Conservation (phyloP, 306 rosid species). For the Lathyrus aphaca region DNA sequence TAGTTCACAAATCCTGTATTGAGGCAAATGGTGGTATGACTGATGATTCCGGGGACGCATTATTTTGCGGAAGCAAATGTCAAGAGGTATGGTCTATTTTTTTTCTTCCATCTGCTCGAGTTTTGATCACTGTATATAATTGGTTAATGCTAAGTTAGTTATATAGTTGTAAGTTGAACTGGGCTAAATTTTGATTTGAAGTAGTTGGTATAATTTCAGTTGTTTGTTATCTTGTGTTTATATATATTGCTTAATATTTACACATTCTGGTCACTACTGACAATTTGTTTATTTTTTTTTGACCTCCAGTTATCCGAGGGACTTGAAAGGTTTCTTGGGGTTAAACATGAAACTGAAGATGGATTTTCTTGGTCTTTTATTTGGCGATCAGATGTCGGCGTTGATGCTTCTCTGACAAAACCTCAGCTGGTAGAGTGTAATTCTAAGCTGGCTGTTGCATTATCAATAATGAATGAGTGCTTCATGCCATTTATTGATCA, state of each 20-base stretch:
- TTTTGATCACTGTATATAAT: conserved; percentile 19
- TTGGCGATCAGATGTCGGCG: conserved; percentile 62
- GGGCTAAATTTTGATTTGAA: conserved; percentile 31
- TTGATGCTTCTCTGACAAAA: conserved; percentile 56
- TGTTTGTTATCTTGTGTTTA: conserved; percentile 27
- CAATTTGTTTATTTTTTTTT: conserved; percentile 40
- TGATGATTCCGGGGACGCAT: conserved; percentile 39
- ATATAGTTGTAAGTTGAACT: conserved; percentile 28
- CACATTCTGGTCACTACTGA: conserved; percentile 16
- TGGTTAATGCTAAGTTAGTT: conserved; percentile 37
- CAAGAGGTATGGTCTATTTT: conserved; percentile 59
- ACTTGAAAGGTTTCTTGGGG: conserved; percentile 79
- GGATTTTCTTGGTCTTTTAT: conserved; percentile 84
- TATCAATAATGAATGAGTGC: conserved; percentile 88
- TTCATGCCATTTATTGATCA: conserved; percentile 88
- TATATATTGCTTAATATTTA: conserved; percentile 29
- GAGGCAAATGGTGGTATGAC: conserved; percentile 48
- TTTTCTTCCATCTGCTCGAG: neutral
- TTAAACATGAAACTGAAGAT: conserved; percentile 74
- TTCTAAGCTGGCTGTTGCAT: conserved; percentile 88
- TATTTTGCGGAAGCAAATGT: conserved; percentile 77
- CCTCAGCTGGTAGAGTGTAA: conserved; percentile 63
- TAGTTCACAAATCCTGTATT: conserved; percentile 72
- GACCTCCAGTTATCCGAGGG: conserved; percentile 64
- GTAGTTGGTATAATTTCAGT: conserved; percentile 23